Base-by-base conservation (phyloP, 2,329 filamentous ascomycete genomes). In the Zymoseptoria crescenta region DNA sequence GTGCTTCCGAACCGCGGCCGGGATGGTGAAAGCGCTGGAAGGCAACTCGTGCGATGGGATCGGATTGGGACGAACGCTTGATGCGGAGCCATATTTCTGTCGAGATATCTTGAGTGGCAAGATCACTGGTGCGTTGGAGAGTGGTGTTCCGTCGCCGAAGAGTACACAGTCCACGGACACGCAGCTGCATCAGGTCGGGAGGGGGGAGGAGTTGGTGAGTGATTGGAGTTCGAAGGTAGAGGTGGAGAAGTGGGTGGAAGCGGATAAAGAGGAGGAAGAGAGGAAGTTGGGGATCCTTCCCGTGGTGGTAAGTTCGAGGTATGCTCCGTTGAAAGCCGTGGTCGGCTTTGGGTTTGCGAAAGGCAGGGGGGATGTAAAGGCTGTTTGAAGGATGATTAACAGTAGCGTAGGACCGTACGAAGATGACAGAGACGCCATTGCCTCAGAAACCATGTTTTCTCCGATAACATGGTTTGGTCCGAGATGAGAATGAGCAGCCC, bases 141-240 rank as follows among this genome's bases (percentile, higher is more conserved):
- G 70, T 57, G 64, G 59, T 9, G 64, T 71, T 49, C 67, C 68
- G 8, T 52, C 69, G 57, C 67, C 69, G 19, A 65, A 66, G 59
- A 70, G 70, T 48, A 72, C 68, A 20, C 69, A 69, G 58, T 65
- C 59, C 5, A 70, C 67, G 8, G 70, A 68, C 1, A 68, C 62
- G 49, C 69, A 71, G 52, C 53, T 72, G 19, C 68, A 71, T 54
- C 70, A 71, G 45, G 62, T 70, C 21, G 70, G 66, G 0, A 59
- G 63, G 4, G 67, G 65, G 6, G 63, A 69, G n/a, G 56, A 58
- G 16, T 20, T 65, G 35, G 62, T 69, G 8, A 70, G 68, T 54
- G 70, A 72, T 58, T 72, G 65, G 64, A 70, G 68, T 53, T 67
- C 69, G 28, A 63, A 69, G 57, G 59, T 51, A 16, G 70, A 71